Percentiles rank a stretch among this genome's conserved stretches.
Evolutionary conservation across 2,329 filamentous ascomycete genomes (phyloP).

Genomic region (Calonectria pteridis): DNA sequence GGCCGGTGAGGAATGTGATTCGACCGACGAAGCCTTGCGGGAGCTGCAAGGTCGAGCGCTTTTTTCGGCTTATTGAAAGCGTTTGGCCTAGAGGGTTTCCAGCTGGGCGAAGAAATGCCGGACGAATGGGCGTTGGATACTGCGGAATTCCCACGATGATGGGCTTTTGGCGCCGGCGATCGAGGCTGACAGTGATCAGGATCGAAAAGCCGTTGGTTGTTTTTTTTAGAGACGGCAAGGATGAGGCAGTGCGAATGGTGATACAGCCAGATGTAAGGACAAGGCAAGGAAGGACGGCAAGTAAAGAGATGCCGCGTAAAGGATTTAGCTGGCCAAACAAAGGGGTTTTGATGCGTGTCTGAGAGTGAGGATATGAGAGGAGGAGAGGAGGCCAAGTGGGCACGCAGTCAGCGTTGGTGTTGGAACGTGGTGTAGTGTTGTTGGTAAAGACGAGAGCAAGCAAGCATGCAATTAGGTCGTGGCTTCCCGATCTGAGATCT

Average conservation of each 20-base stretch:
- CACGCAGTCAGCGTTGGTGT: neutral
- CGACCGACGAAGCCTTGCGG: constrained; percentile 33
- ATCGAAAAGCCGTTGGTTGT: constrained; percentile 13
- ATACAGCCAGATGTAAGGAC: neutral
- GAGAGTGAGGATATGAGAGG: neutral
- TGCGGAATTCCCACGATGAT: constrained; percentile 33
- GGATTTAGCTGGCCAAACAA: neutral
- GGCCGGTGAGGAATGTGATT: constrained; percentile 47
- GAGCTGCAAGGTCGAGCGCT: constrained; percentile 25
- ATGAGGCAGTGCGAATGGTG: neutral
- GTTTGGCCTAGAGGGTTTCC: constrained; percentile 34
- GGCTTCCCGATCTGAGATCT: neutral
- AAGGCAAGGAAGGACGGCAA: neutral
- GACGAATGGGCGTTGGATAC: constrained; percentile 40
- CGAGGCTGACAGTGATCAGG: constrained; percentile 23
- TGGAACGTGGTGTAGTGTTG: constrained; percentile 1
- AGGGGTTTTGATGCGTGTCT: neutral
- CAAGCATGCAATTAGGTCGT: neutral
- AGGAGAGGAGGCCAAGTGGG: neutral
- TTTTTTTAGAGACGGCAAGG: constrained; percentile 10
- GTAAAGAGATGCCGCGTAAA: neutral
- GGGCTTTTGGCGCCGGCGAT: constrained; percentile 37
- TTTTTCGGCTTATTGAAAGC: constrained; percentile 32
- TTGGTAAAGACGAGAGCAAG: neutral
- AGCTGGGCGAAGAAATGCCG: constrained; percentile 36